Evolutionary conservation across 2,329 filamentous ascomycete species (phyloP).

Genomic region (Epichloe glyceriae): DNA sequence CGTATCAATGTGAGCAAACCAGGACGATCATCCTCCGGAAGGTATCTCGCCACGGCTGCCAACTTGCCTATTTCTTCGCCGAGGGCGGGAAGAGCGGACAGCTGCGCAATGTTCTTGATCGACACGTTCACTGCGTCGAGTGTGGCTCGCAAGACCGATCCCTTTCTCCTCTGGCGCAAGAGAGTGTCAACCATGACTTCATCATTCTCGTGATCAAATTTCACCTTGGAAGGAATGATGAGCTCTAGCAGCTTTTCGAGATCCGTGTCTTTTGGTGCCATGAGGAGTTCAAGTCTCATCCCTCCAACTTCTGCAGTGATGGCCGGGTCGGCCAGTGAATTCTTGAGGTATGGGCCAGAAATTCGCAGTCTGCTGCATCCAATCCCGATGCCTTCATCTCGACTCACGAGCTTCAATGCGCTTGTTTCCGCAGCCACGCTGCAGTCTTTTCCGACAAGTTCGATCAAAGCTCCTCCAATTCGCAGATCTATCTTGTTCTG

Average conservation of each 20-base stretch:
- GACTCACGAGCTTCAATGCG: constrained; percentile 67
- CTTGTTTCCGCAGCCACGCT: constrained; percentile 63
- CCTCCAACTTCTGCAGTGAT: constrained; percentile 50
- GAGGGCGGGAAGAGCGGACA: constrained; percentile 56
- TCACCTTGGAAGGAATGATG: constrained; percentile 82
- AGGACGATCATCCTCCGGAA: constrained; percentile 89
- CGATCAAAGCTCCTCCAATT: constrained; percentile 62
- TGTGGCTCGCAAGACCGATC: constrained; percentile 62
- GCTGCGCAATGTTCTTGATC: constrained; percentile 48
- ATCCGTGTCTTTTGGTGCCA: constrained; percentile 63
- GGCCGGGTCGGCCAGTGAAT: constrained; percentile 41
- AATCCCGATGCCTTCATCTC: constrained; percentile 58
- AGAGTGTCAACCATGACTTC: constrained; percentile 93
- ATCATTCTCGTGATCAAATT: constrained; percentile 73
- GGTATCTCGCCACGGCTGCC: constrained; percentile 81
- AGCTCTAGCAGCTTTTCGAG: constrained; percentile 71
- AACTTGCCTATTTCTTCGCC: constrained; percentile 70
- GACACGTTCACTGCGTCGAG: constrained; percentile 51
- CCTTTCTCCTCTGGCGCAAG: constrained; percentile 73
- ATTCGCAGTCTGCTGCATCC: constrained; percentile 65
- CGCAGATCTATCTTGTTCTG: constrained; percentile 62
- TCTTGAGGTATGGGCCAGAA: constrained; percentile 52
- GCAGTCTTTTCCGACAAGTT: constrained; percentile 67
- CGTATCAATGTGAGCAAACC: constrained; percentile 66
- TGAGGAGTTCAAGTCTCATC: constrained; percentile 59